These are phyloP conservation scores for Paramecium pentaurelia DNA, from an alignment of 73 alveolate genomes.

Conservation along the genomic window DNA sequence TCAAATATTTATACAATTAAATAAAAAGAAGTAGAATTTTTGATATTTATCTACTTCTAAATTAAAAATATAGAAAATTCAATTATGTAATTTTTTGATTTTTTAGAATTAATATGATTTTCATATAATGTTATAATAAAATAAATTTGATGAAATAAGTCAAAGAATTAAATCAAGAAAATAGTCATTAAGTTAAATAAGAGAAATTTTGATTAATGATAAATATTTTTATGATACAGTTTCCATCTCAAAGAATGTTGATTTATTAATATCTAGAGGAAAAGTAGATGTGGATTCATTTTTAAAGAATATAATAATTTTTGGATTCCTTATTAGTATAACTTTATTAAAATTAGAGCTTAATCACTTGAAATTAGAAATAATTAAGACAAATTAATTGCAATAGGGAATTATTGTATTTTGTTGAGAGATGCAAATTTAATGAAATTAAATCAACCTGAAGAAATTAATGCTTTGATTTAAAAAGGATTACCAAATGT, in stretches of 20 bases:
- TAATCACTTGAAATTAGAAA: background rate
- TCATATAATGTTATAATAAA: no score
- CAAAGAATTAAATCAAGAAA: background rate
- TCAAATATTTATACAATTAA: no score
- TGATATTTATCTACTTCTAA: no score
- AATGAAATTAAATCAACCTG: background rate
- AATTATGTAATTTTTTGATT: no score
- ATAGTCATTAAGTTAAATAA: background rate
- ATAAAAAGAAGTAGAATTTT: no score
- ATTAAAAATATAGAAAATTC: no score
- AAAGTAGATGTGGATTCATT: background rate
- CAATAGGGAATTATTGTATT: background rate
- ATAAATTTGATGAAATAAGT: background rate
- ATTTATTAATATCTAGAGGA: background rate
- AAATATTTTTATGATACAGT: background rate
- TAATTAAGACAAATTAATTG: background rate
- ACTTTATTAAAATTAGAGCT: background rate
- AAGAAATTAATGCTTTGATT: background rate
- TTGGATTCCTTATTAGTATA: background rate
- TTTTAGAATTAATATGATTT: no score
- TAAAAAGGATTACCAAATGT: background rate
- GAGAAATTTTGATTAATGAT: background rate
- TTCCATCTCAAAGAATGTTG: background rate
- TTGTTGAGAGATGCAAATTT: background rate
- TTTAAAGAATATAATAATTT: background rate